Evolutionary conservation across 2,329 filamentous ascomycete genomes (phyloP), one percentile per base, ranked within the genome.

Genomic region (Alternaria sp.): DNA sequence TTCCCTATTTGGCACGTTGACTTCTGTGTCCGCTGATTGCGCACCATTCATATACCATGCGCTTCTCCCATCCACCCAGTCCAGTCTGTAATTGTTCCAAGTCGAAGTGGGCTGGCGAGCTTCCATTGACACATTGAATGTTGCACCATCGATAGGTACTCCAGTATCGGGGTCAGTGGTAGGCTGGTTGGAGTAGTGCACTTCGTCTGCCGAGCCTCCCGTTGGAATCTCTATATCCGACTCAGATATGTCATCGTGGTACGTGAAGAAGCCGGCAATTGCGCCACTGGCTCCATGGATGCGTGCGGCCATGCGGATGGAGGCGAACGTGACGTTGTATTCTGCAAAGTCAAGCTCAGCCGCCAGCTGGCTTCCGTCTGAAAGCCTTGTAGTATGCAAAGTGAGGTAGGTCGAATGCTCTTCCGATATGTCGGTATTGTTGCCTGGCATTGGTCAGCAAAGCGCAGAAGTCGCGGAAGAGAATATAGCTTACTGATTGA

Each of bases 191-290:
- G 64, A 62, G 32, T 48, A 64, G 14, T 62, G 61, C 2, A 64
- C 34, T 36, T 49, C 27, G 9, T 54, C 38, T 14, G 14, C 14
- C 16, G 44, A 27, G 6, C 12, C 22, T 16, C 61, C 58, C 0
- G 64, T 66, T 9, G 62, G 56, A 4, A 66, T 59, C 53, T 64
- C 64, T 30, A 66, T 62, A 11, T 66, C 64, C 0, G 64, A 66
- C 51, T 66, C 64, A 5, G 11, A 7, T 0, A 58, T 66, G 45
- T 66, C 61, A 18, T 66, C 59, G 5, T 59, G 45, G 50, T 66
- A 66, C 4, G 61, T 66, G 41, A 64, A 64, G 48, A 64, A 60
- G 4, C 61, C 61, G 16, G 64, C 64, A 3, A 66, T 30, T 12
- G 58, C 61, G 18, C 64, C 64, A 9, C 50, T 46, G 14, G 48